Evolutionary conservation across 805 yeast genomes (phyloP), one percentile per base, ranked within the genome.

Genomic region (Kluyveromyces siamensis): DNA sequence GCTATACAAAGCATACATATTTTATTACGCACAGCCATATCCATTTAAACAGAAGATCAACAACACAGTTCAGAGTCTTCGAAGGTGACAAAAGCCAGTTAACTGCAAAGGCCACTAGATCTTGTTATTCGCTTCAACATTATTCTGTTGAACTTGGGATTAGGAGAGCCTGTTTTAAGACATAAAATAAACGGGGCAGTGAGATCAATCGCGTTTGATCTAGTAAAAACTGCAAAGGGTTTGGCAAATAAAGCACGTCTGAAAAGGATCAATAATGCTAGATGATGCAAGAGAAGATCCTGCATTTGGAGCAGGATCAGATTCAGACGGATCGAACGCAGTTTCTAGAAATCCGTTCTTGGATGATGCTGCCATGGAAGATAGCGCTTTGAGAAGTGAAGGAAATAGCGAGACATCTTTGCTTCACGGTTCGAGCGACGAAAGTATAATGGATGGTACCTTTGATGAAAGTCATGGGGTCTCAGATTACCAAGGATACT

Each of bases 401-500:
- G 48, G 49, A 27, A 43, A 43, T 38, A 33, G 39, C 36, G 48
- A 45, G 10, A 38, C 53, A 30, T 50, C 53, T 9, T 47, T 50
- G 41, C 44, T 50, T 19, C 49, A 50, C 19, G 43, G 19, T 9
- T 39, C 38, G 7, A 18, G 35, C 35, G 35, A 30, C 4, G 35
- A 30, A 3, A 30, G 35, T 7, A 30, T 30, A 5, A 30, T 30
- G 35, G 35, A 30, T 30, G 35, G 35, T 30, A 13, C 11, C 3
- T 30, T 11, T 30, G 35, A 30, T 30, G 35, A 40, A n/a, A 37
- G 37, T 33, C 37, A 44, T 9, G 55, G 47, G 30, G 47, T 52
- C 11, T 54, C 61, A 14, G 65, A 62, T 44, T 65, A 65, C 50
- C 57, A 55, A 43, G 68, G 68, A 27, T 65, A 62, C 46, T 65